Conservation (phyloP, 192 early-diverging fungal species). For the Coemansia erecta region DNA sequence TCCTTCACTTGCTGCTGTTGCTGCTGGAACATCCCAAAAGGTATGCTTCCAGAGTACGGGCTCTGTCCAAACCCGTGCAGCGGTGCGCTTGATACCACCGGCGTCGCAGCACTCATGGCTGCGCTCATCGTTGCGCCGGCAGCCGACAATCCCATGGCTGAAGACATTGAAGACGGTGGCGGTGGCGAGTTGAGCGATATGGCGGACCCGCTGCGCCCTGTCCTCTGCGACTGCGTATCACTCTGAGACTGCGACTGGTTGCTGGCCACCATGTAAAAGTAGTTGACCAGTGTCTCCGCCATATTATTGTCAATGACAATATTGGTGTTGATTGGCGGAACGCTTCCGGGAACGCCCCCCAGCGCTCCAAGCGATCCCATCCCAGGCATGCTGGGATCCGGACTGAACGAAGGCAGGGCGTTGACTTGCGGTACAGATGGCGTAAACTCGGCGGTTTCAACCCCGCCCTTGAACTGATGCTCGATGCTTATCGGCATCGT, state of each 20-base stretch:
- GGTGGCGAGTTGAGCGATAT: slow-evolving; percentile 22
- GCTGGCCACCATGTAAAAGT: slow-evolving; percentile 52
- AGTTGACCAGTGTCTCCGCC: slow-evolving; percentile 53
- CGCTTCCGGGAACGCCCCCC: slow-evolving; percentile 5
- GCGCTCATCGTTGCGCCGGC: neutral
- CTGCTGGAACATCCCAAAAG: slow-evolving; percentile 3
- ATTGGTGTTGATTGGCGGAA: slow-evolving; percentile 41
- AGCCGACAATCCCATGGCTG: neutral
- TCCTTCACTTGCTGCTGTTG: slow-evolving; percentile 2
- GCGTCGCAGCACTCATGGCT: slow-evolving; percentile 1
- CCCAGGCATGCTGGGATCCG: no score
- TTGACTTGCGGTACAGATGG: no score
- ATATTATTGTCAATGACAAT: slow-evolving; percentile 54
- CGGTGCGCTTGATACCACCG: slow-evolving; percentile 2
- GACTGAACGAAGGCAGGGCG: neutral
- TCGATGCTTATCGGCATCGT: neutral
- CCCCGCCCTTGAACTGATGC: neutral
- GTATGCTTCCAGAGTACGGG: neutral
- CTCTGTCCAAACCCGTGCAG: slow-evolving; percentile 16
- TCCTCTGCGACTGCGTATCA: slow-evolving; percentile 13
- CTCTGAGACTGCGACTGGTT: slow-evolving; percentile 17
- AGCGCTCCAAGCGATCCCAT: no score
- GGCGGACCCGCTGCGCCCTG: slow-evolving; percentile 15
- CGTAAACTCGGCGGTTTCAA: neutral
- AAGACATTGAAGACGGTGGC: neutral